Evolutionary conservation across 768 basidiomycete species (phyloP), one percentile per base, ranked within the genome.

Genomic region (Clavulina sp.): DNA sequence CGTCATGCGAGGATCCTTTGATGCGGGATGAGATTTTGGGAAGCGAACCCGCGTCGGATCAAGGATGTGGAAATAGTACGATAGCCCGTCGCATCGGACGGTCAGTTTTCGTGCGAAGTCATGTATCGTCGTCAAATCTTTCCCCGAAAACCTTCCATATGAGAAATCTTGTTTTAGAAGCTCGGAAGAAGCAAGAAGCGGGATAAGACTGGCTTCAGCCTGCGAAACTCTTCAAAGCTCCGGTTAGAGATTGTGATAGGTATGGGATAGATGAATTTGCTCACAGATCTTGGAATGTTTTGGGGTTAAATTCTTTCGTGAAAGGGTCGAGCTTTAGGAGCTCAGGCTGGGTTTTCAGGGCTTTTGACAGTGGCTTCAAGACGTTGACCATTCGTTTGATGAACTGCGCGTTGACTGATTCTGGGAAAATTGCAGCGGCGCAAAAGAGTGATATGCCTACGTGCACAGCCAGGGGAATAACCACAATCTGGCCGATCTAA

Each of bases 391-490:
- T 64, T 4, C 71, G 67, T 18, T 60, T 65, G 2, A 75, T 74
- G 59, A 80, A 84, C 44, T 71, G 65, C 0, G 77, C 65, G 0
- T 81, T 78, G 38, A 80, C 68, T 1, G 80, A 75, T 1, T 68
- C 65, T 0, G 83, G 82, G 62, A 84, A 83, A 41, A 84, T 63
- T 30, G 73, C 7, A 3, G 77, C 61, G 2, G 78, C 76, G 4
- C 64, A 58, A 2, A 72, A 44, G 53, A 85, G 64, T 5, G 77
- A 62, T 21, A 84, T 57, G 1, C 69, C 77, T 5, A 73, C 71
- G 59, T 83, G 80, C 49, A 82, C 68, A 0, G 66, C 60, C 4
- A 84, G 56, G 0, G 83, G 81, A 4, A 84, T 34, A 6, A 80
- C 57, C 41, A 83, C 70, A 0, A 61, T 38, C 60, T 65, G 57